Conservation (phyloP, 169 alveolate species). For the Cryptosporidium sp. region DNA sequence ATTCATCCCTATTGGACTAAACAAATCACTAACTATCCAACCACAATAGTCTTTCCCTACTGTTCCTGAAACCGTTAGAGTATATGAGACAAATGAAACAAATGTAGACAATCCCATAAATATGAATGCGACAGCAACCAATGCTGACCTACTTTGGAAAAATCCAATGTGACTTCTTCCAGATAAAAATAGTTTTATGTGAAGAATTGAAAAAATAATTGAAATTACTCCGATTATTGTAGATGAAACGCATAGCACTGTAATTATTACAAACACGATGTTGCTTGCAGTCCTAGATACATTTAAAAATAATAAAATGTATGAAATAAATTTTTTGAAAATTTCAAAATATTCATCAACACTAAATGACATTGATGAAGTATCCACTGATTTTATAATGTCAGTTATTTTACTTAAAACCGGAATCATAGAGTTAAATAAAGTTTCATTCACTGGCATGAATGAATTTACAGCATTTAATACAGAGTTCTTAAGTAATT, state of each 20-base stretch:
- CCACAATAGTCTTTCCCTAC: conserved; percentile 64
- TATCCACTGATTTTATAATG: conserved; percentile 10
- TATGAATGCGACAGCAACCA: conserved; percentile 67
- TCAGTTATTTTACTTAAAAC: neutral
- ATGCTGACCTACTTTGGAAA: conserved; percentile 66
- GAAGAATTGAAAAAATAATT: conserved; percentile 50
- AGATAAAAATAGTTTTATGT: conserved; percentile 37
- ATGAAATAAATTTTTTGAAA: conserved; percentile 25
- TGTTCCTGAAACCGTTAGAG: conserved; percentile 43
- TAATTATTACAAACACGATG: conserved; percentile 14
- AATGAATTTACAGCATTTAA: conserved; percentile 36
- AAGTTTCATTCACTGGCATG: conserved; percentile 19
- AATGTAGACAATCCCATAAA: conserved; percentile 39
- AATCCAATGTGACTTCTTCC: conserved; percentile 58
- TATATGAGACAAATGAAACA: conserved; percentile 30
- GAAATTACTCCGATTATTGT: conserved; percentile 19
- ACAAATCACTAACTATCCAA: conserved; percentile 55
- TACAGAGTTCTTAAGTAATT: neutral
- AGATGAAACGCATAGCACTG: conserved; percentile 10
- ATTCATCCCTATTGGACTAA: conserved; percentile 39
- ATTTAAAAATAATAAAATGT: conserved; percentile 23
- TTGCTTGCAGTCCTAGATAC: conserved; percentile 26
- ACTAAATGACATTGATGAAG: conserved; percentile 34
- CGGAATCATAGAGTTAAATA: conserved; percentile 52
- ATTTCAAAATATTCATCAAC: conserved; percentile 43